Evolutionary conservation across 2,329 filamentous ascomycete species (phyloP).

Genomic region (Thelonectria blattea): DNA sequence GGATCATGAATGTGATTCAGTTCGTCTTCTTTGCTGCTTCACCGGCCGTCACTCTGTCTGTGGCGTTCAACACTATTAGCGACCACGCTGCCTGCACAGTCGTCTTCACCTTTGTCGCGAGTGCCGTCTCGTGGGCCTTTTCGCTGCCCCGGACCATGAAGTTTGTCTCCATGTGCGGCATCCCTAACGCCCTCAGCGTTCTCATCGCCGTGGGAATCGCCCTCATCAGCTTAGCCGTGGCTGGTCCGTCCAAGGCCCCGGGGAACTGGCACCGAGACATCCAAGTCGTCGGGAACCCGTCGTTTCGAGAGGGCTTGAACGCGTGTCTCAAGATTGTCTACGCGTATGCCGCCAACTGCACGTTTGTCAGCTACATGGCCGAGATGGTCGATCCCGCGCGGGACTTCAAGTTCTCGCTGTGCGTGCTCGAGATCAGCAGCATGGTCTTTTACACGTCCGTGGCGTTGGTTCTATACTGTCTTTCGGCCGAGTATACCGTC

Average conservation of each 20-base stretch:
- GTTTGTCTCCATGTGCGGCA: slow-evolving; percentile 32
- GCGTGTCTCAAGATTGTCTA: slow-evolving; percentile 33
- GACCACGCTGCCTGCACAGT: slow-evolving; percentile 30
- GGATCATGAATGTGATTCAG: slow-evolving; percentile 32
- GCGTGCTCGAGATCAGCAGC: slow-evolving; percentile 33
- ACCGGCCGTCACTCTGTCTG: slow-evolving; percentile 25
- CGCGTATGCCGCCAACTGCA: slow-evolving; percentile 37
- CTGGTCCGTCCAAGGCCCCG: slow-evolving; percentile 28
- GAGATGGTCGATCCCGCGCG: slow-evolving; percentile 33
- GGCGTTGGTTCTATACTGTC: slow-evolving; percentile 34
- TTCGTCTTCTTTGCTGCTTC: slow-evolving; percentile 31
- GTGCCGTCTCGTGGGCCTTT: slow-evolving; percentile 23
- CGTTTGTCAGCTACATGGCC: slow-evolving; percentile 37
- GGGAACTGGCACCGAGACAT: slow-evolving; percentile 29
- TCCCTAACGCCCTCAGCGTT: slow-evolving; percentile 32
- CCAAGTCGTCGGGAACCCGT: slow-evolving; percentile 25
- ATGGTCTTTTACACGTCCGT: slow-evolving; percentile 35
- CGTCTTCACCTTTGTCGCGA: slow-evolving; percentile 29
- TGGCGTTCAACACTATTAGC: slow-evolving; percentile 30
- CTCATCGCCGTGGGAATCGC: slow-evolving; percentile 29
- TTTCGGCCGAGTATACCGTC: slow-evolving; percentile 31
- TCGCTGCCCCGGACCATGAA: slow-evolving; percentile 35
- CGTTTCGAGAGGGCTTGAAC: slow-evolving; percentile 34
- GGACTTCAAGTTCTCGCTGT: slow-evolving; percentile 34
- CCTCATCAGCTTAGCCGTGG: slow-evolving; percentile 29